Base-by-base conservation (phyloP, 495 filamentous ascomycete genomes). In the Choiromyces venosus region DNA sequence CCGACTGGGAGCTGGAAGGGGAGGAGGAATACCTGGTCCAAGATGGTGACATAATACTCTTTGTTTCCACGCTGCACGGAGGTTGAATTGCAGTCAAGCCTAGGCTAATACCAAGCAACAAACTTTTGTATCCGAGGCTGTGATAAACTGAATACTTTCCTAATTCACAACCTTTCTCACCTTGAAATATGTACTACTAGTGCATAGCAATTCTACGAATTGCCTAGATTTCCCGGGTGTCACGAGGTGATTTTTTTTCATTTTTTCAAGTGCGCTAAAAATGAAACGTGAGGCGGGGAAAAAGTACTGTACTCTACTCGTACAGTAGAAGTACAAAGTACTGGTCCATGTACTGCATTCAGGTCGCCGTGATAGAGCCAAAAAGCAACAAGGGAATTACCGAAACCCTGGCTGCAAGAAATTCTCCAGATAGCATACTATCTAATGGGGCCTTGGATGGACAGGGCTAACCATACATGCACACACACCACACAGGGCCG, bases 1-100 rank as follows among this genome's bases (percentile, higher is more conserved):
- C 92, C 61, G 95, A 99, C 81, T 99, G 95, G 95, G 94, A 97
- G 83, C 88, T 99, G 19, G 96, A 98, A 83, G 95, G 94, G 10
- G 94, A 97, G 83, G 93, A 93, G 76, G 86, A 86, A 71, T 98
- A 97, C 82, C 89, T 93, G 80, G 85, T 98, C 70, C 89, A 94
- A 82, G 81, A 85, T 35, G 86, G 88, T 36, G 95, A 99, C 83
- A 94, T 91, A 78, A 91, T 99, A 80, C 85, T 97, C 68, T 99
- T 99, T 82, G 94, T 99, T 68, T 97, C 93, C 69, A 99, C 95
- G n/a, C 86, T 99, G 39, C 95, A 99, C 82, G 95, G 95, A 37
- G 95, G 95, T 72, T 96, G 86, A 77, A 64, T 56, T 61, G 52
- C 4, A 5, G 25, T 16, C 52, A 61, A 61, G 52, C 9, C 52